Conservation (phyloP, 2,329 filamentous ascomycete genomes). For the Neocucurbitaria cava region DNA sequence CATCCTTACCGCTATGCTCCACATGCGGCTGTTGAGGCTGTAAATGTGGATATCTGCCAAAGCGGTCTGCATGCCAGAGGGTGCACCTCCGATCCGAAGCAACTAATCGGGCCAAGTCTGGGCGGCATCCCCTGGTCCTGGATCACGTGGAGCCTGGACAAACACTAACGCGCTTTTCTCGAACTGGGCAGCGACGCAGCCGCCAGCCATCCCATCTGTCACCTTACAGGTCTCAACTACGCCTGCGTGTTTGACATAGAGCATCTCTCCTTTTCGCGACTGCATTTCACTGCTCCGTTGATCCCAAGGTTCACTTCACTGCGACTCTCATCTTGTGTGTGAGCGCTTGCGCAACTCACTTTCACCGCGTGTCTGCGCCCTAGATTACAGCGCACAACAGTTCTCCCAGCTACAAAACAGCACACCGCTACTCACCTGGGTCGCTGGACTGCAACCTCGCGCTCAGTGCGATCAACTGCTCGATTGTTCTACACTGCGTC, state of each 20-base stretch:
- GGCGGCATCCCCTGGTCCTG: slow-evolving; percentile 22
- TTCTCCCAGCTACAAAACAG: slow-evolving; percentile 29
- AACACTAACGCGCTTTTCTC: slow-evolving; percentile 12
- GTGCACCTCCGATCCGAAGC: neutral
- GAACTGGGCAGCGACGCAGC: slow-evolving; percentile 20
- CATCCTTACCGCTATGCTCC: neutral
- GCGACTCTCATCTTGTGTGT: slow-evolving; percentile 27
- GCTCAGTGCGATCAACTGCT: slow-evolving; percentile 27
- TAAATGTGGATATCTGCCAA: neutral
- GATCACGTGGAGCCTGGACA: no score
- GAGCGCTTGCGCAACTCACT: slow-evolving; percentile 27
- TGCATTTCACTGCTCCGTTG: slow-evolving; percentile 26
- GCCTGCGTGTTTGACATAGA: slow-evolving; percentile 28
- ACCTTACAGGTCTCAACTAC: slow-evolving; percentile 20
- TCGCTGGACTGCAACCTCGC: slow-evolving; percentile 27
- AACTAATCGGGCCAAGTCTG: neutral
- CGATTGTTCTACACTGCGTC: slow-evolving; percentile 29
- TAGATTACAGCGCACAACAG: slow-evolving; percentile 30
- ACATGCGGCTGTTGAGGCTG: neutral
- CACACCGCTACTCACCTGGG: slow-evolving; percentile 19
- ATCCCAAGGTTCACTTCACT: slow-evolving; percentile 26
- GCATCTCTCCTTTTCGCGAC: slow-evolving; percentile 19
- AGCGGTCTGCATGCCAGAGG: neutral
- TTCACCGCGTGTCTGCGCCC: slow-evolving; percentile 30
- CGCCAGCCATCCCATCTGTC: slow-evolving; percentile 9